A percentile compares a stretch with the other conserved stretches of the same genome.
These are phyloP conservation scores for Penicillium paneum DNA, from an alignment of 2,329 filamentous ascomycete species.

Conservation along the genomic window DNA sequence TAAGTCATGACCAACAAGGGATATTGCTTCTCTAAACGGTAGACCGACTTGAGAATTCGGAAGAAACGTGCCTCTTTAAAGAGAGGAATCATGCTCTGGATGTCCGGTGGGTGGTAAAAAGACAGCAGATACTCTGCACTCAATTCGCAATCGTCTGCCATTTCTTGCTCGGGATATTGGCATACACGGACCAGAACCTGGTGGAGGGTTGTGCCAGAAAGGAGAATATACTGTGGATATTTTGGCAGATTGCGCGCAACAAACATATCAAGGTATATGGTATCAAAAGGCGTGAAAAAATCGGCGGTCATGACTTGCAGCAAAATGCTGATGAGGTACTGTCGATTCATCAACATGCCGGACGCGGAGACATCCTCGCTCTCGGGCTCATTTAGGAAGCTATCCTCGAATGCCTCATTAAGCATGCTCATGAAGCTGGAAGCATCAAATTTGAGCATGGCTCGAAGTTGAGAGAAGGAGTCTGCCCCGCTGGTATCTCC, in stretches of 20 bases:
- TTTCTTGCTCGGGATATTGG: constrained; percentile 72
- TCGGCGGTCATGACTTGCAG: constrained; percentile 78
- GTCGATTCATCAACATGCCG: constrained; percentile 72
- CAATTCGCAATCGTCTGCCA: constrained; percentile 92
- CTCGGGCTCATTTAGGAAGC: constrained; percentile 79
- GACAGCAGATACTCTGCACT: constrained; percentile 94
- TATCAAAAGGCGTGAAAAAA: constrained; percentile 72
- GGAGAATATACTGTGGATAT: constrained; percentile 89
- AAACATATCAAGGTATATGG: constrained; percentile 97
- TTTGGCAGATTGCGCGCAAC: constrained; percentile 93
- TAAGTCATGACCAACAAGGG: constrained; percentile 74
- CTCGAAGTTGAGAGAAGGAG: constrained; percentile 78
- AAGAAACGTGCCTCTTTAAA: constrained; percentile 81
- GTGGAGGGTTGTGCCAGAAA: constrained; percentile 81
- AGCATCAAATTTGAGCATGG: constrained; percentile 83
- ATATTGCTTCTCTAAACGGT: constrained; percentile 75
- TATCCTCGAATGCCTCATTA: constrained; percentile 95
- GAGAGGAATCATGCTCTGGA: constrained; percentile 69
- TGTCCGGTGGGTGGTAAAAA: constrained; percentile 83
- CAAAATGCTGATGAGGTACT: constrained; percentile 88
- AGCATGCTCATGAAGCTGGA: constrained; percentile 90
- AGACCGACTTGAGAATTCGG: constrained; percentile 85
- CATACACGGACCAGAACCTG: constrained; percentile 79
- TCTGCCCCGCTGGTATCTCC: constrained; percentile 57
- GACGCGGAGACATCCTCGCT: constrained; percentile 56